Evolutionary conservation across 345 rosid genomes (phyloP), one percentile per base, ranked within the genome.

Genomic region (Populus ilicifolia): DNA sequence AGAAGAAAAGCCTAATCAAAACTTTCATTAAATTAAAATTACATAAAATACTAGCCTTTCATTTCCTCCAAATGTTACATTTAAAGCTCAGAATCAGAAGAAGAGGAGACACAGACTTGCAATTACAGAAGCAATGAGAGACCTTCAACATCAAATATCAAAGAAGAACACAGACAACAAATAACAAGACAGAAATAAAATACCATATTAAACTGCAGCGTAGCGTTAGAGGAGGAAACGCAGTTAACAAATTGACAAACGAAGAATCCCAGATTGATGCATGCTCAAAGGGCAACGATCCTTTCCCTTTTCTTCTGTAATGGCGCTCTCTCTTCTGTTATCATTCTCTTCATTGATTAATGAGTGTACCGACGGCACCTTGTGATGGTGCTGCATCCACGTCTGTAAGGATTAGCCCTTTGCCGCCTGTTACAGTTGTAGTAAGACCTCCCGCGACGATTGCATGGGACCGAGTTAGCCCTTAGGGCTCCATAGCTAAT

Each of bases 341-440:
- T 69, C 50, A 21, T 2, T 46, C 2, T 43, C 29, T 46, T 8
- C 35, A 44, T 35, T 11, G 18, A 12, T 41, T 6, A 78, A 11
- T 17, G 5, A 8, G 79, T 81, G 23, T 2, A 25, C 69, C 87
- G 71, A 8, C 61, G 8, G 62, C 87, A 84, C 41, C 21, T 68
- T 0, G 87, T 79, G 1, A 81, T 77, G 54, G 50, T 77, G 41
- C 61, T 66, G 81, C 87, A 84, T 5, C 81, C 73, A 54, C 87
- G 82, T 4, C 2, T 10, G 79, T 84, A 84, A 67, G 87, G 87
- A 64, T 84, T 84, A 43, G 73, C 76, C 69, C 0, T 27, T 11
- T 44, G 33, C 10, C 75, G 29, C 0, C 2, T 29, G 1, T 50
- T 23, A 54, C 85, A 84, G 27, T 74, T 63, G 75, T 79, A 82